Conservation (phyloP, 1,284 basidiomycete species). For the Afroboletus lepidellus region DNA sequence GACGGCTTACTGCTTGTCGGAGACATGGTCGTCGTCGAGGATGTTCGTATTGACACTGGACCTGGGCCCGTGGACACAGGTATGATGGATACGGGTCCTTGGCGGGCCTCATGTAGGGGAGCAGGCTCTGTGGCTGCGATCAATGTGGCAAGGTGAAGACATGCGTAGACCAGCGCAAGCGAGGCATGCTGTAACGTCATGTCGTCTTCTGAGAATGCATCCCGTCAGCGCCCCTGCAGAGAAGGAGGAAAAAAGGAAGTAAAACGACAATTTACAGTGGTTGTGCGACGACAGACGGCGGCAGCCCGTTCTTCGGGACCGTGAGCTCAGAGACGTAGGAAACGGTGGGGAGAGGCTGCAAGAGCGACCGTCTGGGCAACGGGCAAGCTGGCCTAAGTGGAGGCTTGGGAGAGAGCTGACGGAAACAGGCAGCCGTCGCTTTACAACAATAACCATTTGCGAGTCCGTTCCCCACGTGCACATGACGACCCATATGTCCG, state of each 20-base stretch:
- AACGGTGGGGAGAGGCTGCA: background rate
- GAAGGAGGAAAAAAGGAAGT: background rate
- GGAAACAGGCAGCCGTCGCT: background rate
- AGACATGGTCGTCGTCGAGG: slow-evolving; percentile 17
- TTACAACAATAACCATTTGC: slow-evolving; percentile 11
- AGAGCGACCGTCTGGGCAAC: background rate
- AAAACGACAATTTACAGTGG: background rate
- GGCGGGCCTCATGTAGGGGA: slow-evolving; percentile 25
- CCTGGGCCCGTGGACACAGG: slow-evolving; percentile 7
- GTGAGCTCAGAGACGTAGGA: background rate
- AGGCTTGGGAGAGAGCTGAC: background rate
- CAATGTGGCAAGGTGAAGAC: slow-evolving; percentile 12
- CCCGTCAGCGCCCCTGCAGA: slow-evolving; percentile 1
- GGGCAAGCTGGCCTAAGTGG: background rate
- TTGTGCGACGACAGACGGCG: background rate
- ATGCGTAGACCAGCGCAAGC: slow-evolving; percentile 7
- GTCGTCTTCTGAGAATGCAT: slow-evolving; percentile 1
- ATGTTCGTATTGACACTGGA: slow-evolving; percentile 6
- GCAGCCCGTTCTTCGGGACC: background rate
- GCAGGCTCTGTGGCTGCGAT: slow-evolving; percentile 15
- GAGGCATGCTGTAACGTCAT: slow-evolving; percentile 14
- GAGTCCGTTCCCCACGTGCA: slow-evolving; percentile 16
- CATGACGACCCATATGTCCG: background rate
- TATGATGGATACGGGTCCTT: slow-evolving; percentile 13
- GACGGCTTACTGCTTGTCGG: slow-evolving; percentile 18